Conservation (phyloP, 192 early-diverging fungal genomes). For the Rhizoclosmatium globosum region DNA sequence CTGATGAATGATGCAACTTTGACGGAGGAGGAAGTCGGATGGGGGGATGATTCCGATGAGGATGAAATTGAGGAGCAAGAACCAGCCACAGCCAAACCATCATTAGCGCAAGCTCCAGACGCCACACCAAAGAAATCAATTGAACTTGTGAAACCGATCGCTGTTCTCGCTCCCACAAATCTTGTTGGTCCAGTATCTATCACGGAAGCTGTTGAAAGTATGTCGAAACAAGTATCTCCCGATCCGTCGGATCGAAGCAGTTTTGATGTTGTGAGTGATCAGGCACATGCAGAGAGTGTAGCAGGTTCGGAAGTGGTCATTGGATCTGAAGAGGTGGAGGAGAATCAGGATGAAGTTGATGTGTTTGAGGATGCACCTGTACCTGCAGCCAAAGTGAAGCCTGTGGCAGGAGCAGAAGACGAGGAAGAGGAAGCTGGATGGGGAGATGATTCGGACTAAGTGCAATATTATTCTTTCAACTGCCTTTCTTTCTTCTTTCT, state of each 20-base stretch:
- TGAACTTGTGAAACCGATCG: background rate
- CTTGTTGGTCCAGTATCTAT: slow-evolving; percentile 4
- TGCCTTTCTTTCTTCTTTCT: background rate
- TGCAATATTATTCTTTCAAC: background rate
- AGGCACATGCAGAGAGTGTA: background rate
- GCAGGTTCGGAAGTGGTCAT: background rate
- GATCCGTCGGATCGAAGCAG: background rate
- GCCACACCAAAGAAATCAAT: background rate
- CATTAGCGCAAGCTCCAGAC: background rate
- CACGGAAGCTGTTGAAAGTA: background rate
- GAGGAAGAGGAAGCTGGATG: slow-evolving; percentile 13
- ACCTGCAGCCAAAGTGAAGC: background rate
- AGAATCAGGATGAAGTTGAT: background rate
- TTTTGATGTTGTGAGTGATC: slow-evolving; percentile 26
- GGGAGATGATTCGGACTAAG: slow-evolving; percentile 24
- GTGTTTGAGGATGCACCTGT: background rate
- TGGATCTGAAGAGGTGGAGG: background rate
- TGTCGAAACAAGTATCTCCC: background rate
- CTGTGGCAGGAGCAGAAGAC: background rate
- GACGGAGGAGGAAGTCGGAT: slow-evolving; percentile 33
- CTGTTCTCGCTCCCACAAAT: background rate
- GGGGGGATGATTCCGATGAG: slow-evolving; percentile 41
- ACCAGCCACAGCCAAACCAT: background rate
- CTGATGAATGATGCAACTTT: slow-evolving; percentile 39
- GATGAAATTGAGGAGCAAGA: slow-evolving; percentile 14